phyloP scores from a whole-genome alignment of 768 basidiomycete species.

The Pleurotus cornucopiae region DNA sequence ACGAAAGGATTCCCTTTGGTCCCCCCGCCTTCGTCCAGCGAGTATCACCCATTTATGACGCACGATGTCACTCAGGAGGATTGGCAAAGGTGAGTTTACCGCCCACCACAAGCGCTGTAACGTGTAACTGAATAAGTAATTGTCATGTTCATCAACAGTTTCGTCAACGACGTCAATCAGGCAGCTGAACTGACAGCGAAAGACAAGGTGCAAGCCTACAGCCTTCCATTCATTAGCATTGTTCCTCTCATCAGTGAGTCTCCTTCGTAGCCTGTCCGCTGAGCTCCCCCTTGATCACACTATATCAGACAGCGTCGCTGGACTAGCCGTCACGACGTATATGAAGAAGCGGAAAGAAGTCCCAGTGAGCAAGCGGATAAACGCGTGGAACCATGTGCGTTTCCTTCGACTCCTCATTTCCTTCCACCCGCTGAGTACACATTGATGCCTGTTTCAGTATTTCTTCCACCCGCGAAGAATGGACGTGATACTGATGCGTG shows the following conservation, averaged over 20 bases:
- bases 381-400: conserved; percentile 49
- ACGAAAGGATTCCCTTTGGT: conserved; percentile 38
- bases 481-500: conserved; percentile 35
- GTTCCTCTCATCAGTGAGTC: conserved; percentile 27
- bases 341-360: conserved; percentile 27
- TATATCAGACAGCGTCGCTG: conserved; percentile 13
- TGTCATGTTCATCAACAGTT: conserved; percentile 21
- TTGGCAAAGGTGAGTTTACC: conserved; percentile 36
- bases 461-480: conserved; percentile 45
- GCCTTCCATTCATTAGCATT: conserved; percentile 21
- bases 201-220: conserved; percentile 23
- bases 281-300: too few species aligned
- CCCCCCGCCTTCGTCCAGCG: conserved; percentile 32
- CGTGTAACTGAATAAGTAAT: neutral
- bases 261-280: neutral
- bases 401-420: neutral
- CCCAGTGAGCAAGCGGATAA: conserved; percentile 36
- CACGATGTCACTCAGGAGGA: conserved; percentile 48
- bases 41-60: conserved; percentile 45
- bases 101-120: neutral
- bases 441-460: conserved; percentile 25
- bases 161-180: conserved; percentile 31
- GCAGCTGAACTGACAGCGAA: conserved; percentile 27
- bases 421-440: too few species aligned
- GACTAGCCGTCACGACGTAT: conserved; percentile 25